Evolutionary conservation across 176 grass and related monocot species (phyloP).

Genomic region (Zizania latifolia): DNA sequence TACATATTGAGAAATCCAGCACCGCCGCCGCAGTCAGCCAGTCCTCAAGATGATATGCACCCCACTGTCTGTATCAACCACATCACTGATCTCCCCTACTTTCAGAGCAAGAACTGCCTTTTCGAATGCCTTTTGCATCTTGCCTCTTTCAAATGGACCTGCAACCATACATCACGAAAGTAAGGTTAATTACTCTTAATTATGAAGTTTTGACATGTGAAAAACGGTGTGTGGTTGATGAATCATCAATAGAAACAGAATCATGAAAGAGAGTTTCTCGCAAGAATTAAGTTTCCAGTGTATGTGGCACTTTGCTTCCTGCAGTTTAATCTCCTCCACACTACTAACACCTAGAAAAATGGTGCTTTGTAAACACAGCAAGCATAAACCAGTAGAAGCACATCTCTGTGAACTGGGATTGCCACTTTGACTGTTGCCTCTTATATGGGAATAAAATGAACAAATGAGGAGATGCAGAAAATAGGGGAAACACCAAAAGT

Average conservation of each 20-base stretch:
- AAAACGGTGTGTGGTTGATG: background rate
- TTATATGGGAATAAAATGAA: background rate
- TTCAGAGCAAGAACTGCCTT: slow-evolving; percentile 63
- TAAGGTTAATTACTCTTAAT: background rate
- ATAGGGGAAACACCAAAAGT: background rate
- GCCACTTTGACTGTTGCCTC: background rate
- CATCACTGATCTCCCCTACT: slow-evolving; percentile 75
- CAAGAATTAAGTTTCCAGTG: background rate
- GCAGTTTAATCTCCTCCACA: background rate
- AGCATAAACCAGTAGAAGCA: background rate
- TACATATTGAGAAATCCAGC: background rate
- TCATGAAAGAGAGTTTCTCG: background rate
- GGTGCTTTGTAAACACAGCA: background rate
- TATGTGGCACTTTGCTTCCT: background rate
- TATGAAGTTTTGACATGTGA: background rate
- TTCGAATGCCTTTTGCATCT: slow-evolving; percentile 94
- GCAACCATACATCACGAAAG: background rate
- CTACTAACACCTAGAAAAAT: background rate
- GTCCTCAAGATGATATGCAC: slow-evolving; percentile 95
- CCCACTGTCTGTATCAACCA: slow-evolving; percentile 77
- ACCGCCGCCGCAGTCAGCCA: slow-evolving; percentile 5
- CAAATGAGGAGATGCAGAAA: background rate
- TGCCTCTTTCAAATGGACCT: slow-evolving; percentile 76
- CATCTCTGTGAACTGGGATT: background rate
- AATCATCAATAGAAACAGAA: background rate